Evolutionary conservation across 352 stramenopile genomes (phyloP).

Genomic region (Phytophthora cryptogea): DNA sequence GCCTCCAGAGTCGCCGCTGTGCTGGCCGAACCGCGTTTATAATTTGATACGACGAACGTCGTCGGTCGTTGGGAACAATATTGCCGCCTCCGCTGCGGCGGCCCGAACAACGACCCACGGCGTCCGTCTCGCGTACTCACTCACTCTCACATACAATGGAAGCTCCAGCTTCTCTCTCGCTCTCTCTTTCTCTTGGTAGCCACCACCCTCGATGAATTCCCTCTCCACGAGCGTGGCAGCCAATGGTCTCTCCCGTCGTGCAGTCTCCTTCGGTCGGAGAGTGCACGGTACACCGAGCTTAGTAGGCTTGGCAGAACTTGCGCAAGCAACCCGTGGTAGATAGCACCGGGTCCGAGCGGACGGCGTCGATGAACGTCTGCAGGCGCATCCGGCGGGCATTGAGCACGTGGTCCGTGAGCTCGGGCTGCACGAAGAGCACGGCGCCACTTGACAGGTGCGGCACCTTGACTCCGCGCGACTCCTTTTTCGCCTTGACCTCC

Average conservation of each 20-base stretch:
- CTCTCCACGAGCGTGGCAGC: conserved; percentile 20
- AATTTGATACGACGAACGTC: conserved; percentile 12
- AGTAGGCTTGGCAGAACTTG: conserved; percentile 83
- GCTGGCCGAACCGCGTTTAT: conserved; percentile 14
- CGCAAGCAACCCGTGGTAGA: conserved; percentile 53
- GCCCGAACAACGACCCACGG: conserved; percentile 10
- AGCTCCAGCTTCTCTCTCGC: conserved; percentile 14
- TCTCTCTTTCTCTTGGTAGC: conserved; percentile 4
- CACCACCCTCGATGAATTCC: conserved; percentile 24
- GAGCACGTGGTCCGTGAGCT: conserved; percentile 72
- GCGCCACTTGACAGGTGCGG: conserved; percentile 68
- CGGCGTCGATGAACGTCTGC: conserved; percentile 66
- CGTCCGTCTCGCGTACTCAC: conserved; percentile 19
- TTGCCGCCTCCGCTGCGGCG: conserved; percentile 18
- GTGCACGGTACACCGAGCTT: conserved; percentile 14
- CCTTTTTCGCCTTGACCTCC: conserved; percentile 64
- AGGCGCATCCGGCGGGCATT: conserved; percentile 56
- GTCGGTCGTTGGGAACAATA: conserved; percentile 7
- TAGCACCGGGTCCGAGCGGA: conserved; percentile 52
- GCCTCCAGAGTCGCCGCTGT: conserved; percentile 5
- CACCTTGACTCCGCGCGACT: conserved; percentile 43
- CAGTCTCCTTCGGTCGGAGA: conserved; percentile 37
- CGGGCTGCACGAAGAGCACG: conserved; percentile 69
- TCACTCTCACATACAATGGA: conserved; percentile 29
- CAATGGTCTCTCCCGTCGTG: conserved; percentile 10